Conservation (phyloP, 2,329 filamentous ascomycete species). For the Colletotrichum spaethianum region DNA sequence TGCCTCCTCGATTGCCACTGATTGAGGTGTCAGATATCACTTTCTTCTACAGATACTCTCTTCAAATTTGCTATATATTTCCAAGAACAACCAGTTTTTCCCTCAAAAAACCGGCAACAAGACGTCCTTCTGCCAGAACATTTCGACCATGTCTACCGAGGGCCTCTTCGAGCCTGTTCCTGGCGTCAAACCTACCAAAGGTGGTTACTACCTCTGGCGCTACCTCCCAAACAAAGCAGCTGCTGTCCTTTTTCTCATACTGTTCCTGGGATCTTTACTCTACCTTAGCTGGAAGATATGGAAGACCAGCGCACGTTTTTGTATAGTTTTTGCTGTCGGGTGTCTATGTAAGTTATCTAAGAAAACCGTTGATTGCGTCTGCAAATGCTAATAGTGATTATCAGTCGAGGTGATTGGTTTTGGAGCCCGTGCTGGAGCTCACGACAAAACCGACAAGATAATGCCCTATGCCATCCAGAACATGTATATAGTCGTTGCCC, state of each 20-base stretch:
- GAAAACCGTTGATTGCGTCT: fast-evolving
- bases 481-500: slow-evolving; percentile 49
- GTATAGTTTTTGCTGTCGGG: slow-evolving; percentile 57
- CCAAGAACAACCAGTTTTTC: no score
- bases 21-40: background rate
- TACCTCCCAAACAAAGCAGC: slow-evolving; percentile 57
- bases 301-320: slow-evolving; percentile 60
- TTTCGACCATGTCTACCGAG: background rate
- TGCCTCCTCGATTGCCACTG: no score
- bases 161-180: background rate
- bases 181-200: slow-evolving; percentile 43
- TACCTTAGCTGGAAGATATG: slow-evolving; percentile 55
- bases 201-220: slow-evolving; percentile 49
- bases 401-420: slow-evolving; percentile 56
- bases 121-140: background rate
- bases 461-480: slow-evolving; percentile 51
- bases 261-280: slow-evolving; percentile 56
- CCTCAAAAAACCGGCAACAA: no score
- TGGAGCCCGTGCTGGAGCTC: slow-evolving; percentile 45
- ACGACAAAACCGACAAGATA: slow-evolving; percentile 44
- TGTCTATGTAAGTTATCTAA: slow-evolving; percentile 53
- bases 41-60: background rate
- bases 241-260: slow-evolving; percentile 56
- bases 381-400: slow-evolving; percentile 40
- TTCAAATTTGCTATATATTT: no score